Base-by-base conservation (phyloP, 2,329 filamentous ascomycete species). In the Colletotrichum tabaci region DNA sequence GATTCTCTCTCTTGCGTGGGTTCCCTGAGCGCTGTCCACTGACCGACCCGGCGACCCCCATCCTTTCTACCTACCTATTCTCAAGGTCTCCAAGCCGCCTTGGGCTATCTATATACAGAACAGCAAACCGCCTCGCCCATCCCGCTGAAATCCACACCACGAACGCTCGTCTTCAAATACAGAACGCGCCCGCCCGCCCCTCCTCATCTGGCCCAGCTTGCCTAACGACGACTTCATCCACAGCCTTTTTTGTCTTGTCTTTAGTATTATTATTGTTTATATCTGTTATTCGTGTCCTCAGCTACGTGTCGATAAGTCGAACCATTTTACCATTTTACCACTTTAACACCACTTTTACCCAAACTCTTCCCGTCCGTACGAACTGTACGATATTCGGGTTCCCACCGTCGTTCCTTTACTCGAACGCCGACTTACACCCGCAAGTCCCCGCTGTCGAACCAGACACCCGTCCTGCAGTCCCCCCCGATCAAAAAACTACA, bases 51-150 rank as follows among this genome's bases (percentile, higher is more conserved):
- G 30, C 30, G 30, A 30, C 30, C 30, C 30, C 30, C 30, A 30
- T 8, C 30, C 26, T 5, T 5, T 5, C 26, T 40, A 56, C 21
- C 12, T 9, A 55, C 49, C 46, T n/a, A 42, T 18, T 58, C 9
- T 42, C 23, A 10, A 9, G 42, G 40, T 49, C 10, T 38, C 21
- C 64, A 47, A 47, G 38, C 18, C 35, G 38, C 23, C 35, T 35
- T 47, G 16, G 46, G 50, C 49, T 58, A 67, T 71, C 42, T 67
- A 67, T 67, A 67, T 67, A 70, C 67, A 61, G 57, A 61, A 67
- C 56, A n/a, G 26, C 52, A 26, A 50, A 50, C 46, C 47, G 49
- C 30, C 50, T 38, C 38, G 16, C 67, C 49, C 42, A 23, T 46
- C 55, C 56, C 42, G 38, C 47, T 10, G 35, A 52, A 53, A 38